Conservation (phyloP, 2,329 filamentous ascomycete species). For the Neopestalotiopsis sp. region DNA sequence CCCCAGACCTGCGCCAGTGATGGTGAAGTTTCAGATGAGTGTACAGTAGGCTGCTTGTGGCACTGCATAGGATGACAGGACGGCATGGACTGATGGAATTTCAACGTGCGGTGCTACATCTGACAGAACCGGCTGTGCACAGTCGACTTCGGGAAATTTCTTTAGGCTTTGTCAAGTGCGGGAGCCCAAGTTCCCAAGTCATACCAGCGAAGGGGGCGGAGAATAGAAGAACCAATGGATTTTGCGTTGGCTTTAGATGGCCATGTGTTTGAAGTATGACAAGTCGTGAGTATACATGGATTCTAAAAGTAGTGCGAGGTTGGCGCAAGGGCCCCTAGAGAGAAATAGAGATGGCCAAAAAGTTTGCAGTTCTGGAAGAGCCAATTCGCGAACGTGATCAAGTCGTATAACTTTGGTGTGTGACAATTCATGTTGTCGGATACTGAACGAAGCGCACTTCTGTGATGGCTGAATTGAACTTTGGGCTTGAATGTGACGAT, state of each 20-base stretch:
- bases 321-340: background rate
- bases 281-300: slow-evolving; percentile 10
- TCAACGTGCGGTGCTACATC: slow-evolving; percentile 31
- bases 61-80: slow-evolving; percentile 40
- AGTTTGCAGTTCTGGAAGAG: too few species aligned
- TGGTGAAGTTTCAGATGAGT: slow-evolving; percentile 37
- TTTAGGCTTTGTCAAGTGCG: slow-evolving; percentile 33
- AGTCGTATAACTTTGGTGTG: too few species aligned
- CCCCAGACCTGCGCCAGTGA: slow-evolving; percentile 25
- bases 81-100: slow-evolving; percentile 19
- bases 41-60: slow-evolving; percentile 33
- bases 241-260: slow-evolving; percentile 24
- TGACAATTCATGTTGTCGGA: too few species aligned
- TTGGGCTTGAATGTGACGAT: too few species aligned
- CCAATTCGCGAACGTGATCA: too few species aligned
- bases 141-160: slow-evolving; percentile 41
- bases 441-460: too few species aligned
- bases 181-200: slow-evolving; percentile 32
- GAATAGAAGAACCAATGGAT: slow-evolving; percentile 33
- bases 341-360: too few species aligned
- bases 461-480: too few species aligned
- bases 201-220: slow-evolving; percentile 36
- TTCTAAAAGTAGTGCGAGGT: background rate
- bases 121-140: slow-evolving; percentile 38
- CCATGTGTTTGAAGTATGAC: slow-evolving; percentile 39